Evolutionary conservation across 2,329 filamentous ascomycete species (phyloP).

Genomic region (Apiospora rasikravindrae): DNA sequence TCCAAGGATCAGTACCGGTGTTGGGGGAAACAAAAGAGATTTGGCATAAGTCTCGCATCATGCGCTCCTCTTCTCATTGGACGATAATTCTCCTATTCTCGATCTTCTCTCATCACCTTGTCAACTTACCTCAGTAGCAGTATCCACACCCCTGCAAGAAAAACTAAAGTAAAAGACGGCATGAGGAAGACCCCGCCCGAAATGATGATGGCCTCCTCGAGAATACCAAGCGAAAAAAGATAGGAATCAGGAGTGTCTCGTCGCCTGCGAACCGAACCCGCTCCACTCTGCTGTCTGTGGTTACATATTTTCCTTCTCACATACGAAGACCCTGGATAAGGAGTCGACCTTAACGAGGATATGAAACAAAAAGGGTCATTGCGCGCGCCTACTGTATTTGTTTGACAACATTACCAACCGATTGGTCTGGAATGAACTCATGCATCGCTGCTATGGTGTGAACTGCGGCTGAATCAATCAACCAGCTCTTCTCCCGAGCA

Average conservation of each 20-base stretch:
- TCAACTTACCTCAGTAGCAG: background rate
- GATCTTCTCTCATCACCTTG: background rate
- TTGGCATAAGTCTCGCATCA: background rate
- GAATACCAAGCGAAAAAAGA: background rate
- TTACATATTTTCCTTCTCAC: background rate
- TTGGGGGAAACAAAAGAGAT: background rate
- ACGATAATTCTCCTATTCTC: background rate
- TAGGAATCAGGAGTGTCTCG: background rate
- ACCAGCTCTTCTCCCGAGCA: background rate
- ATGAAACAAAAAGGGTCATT: constrained; percentile 8
- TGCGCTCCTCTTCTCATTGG: constrained; percentile 5
- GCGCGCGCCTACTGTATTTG: background rate
- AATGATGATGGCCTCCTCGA: constrained; percentile 6
- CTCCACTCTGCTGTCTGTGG: background rate
- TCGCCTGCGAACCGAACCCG: background rate
- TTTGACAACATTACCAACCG: background rate
- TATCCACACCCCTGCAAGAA: background rate
- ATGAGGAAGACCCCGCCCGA: background rate
- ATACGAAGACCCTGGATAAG: background rate
- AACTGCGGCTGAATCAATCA: background rate
- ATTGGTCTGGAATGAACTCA: background rate
- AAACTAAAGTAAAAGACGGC: background rate
- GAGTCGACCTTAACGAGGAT: background rate
- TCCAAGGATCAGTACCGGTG: background rate
- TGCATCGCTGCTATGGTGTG: background rate